phyloP scores from a whole-genome alignment of 768 basidiomycete genomes.

The Lentinula boryana region DNA sequence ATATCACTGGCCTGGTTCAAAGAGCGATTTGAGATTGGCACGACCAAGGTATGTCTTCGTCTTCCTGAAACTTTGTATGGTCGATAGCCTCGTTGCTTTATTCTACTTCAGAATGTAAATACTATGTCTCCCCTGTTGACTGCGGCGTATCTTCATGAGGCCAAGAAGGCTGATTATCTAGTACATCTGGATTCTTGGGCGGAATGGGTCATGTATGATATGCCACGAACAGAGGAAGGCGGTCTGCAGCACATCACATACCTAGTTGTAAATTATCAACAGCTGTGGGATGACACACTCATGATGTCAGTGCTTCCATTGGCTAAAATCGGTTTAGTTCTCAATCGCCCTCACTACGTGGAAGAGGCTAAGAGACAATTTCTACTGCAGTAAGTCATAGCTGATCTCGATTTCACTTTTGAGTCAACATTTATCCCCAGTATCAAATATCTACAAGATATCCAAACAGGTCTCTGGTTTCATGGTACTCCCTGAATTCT shows the following conservation, averaged over 20 bases:
- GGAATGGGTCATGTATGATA: constrained; percentile 45
- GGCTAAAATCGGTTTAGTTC: constrained; percentile 48
- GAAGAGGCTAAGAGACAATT: constrained; percentile 51
- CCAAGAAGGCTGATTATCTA: constrained; percentile 25
- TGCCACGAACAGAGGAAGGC: constrained; percentile 39
- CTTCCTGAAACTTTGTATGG: background rate
- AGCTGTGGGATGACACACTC: constrained; percentile 53
- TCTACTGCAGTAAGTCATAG: constrained; percentile 35
- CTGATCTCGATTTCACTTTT: background rate
- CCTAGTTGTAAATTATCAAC: constrained; percentile 33
- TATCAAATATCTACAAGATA: constrained; percentile 40
- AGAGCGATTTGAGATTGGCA: constrained; percentile 40
- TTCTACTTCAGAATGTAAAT: constrained; percentile 40
- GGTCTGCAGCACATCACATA: constrained; percentile 46
- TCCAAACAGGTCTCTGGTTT: constrained; percentile 40
- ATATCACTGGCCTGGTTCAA: constrained; percentile 45
- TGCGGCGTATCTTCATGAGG: constrained; percentile 36
- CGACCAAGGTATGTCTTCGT: constrained; percentile 31
- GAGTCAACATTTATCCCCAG: constrained; percentile 12
- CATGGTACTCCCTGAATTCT: constrained; percentile 26
- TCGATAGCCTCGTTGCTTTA: background rate
- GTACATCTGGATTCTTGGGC: constrained; percentile 41
- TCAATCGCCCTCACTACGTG: constrained; percentile 42
- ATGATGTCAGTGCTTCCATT: constrained; percentile 57
- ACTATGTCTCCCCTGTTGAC: constrained; percentile 49